Percentiles rank a stretch among this genome's conserved stretches.
These are phyloP conservation scores for Ceratobasidium sp. DNA, from an alignment of 1,284 basidiomycete genomes.

Conservation along the genomic window DNA sequence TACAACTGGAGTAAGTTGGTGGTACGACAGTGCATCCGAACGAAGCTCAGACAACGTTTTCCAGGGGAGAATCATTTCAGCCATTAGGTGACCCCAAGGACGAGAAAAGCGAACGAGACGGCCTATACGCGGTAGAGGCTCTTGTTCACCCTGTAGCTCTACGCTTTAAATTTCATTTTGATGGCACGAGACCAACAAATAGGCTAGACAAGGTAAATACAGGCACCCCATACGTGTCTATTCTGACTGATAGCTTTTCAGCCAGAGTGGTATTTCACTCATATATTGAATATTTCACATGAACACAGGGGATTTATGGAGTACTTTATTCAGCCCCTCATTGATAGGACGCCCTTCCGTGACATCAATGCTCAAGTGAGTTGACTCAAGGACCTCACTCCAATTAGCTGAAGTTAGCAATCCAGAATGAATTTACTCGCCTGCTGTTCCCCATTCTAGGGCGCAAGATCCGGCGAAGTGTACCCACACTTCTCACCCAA, in stretches of 20 bases:
- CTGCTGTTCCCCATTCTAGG: conserved; percentile 78
- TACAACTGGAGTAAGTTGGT: conserved; percentile 79
- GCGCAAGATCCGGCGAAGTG: conserved; percentile 78
- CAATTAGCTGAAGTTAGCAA: conserved; percentile 30
- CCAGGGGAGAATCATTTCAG: conserved; percentile 23
- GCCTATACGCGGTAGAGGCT: conserved; percentile 85
- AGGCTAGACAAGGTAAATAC: conserved; percentile 86
- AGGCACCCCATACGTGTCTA: neutral
- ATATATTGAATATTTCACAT: conserved; percentile 86
- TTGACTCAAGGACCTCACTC: conserved; percentile 48
- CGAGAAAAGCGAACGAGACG: conserved; percentile 60
- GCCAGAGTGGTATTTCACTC: conserved; percentile 98
- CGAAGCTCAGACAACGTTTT: neutral
- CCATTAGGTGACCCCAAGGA: neutral
- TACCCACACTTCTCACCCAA: conserved; percentile 81
- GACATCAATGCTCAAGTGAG: conserved; percentile 81
- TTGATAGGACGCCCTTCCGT: conserved; percentile 73
- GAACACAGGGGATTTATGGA: conserved; percentile 87
- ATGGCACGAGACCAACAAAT: conserved; percentile 88
- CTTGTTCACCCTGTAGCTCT: conserved; percentile 88
- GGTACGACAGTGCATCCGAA: conserved; percentile 47
- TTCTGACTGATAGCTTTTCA: conserved; percentile 56
- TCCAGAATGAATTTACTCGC: conserved; percentile 82
- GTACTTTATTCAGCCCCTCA: conserved; percentile 78
- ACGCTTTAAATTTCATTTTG: conserved; percentile 97